A percentile compares a stretch with the other conserved stretches of the same genome.
Evolutionary conservation across 192 early-diverging fungal genomes (phyloP).

Genomic region (Linnemannia hyalina): DNA sequence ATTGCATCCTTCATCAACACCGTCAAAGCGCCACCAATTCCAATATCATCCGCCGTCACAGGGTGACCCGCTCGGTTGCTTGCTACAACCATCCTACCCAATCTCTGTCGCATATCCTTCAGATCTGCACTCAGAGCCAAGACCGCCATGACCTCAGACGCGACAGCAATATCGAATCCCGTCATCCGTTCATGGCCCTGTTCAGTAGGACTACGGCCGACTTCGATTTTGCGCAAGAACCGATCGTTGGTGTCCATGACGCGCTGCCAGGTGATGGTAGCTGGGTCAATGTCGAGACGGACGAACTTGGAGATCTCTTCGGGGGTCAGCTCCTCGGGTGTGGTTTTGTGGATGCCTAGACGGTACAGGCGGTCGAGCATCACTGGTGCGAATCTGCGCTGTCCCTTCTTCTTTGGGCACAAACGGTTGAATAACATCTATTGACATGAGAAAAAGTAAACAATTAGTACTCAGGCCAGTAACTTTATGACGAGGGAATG

Average conservation of each 20-base stretch:
- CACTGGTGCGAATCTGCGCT: slow-evolving; percentile 83
- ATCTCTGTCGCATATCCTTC: slow-evolving; percentile 90
- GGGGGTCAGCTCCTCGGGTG: slow-evolving; percentile 82
- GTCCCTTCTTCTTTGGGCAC: slow-evolving; percentile 89
- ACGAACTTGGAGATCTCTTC: slow-evolving; percentile 87
- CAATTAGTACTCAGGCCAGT: background rate
- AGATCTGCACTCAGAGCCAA: slow-evolving; percentile 93
- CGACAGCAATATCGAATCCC: slow-evolving; percentile 99
- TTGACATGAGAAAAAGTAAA: slow-evolving; percentile 32
- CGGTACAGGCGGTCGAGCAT: slow-evolving; percentile 86
- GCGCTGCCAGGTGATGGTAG: slow-evolving; percentile 96
- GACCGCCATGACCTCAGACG: slow-evolving; percentile 98
- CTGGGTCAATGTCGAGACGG: slow-evolving; percentile 95
- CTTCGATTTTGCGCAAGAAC: slow-evolving; percentile 91
- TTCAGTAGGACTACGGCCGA: slow-evolving; percentile 92
- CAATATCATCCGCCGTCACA: slow-evolving; percentile 96
- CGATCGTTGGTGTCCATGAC: slow-evolving; percentile 98
- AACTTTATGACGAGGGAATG: background rate
- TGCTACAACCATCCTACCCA: slow-evolving; percentile 97
- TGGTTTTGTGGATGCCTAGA: slow-evolving; percentile 86
- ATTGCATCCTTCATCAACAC: slow-evolving; percentile 99
- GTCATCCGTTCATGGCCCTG: slow-evolving; percentile 89
- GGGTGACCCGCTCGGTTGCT: slow-evolving; percentile 83
- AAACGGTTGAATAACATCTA: slow-evolving; percentile 90
- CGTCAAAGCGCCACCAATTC: slow-evolving; percentile 93